Conservation (phyloP, 371 early-diverging fungal genomes). For the Conidiobolus incongruus region DNA sequence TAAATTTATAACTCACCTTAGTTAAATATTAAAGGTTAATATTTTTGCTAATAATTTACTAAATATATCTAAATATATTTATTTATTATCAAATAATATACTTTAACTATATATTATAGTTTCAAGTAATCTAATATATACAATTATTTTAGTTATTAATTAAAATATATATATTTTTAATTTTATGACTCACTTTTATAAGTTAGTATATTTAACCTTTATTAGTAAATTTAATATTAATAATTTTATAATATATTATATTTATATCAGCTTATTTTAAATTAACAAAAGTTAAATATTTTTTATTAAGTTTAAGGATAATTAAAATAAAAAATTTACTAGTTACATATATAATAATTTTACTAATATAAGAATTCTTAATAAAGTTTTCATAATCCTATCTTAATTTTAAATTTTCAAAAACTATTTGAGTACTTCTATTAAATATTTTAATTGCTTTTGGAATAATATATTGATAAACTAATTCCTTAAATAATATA, state of each 20-base stretch:
- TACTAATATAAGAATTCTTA: constrained; percentile 60
- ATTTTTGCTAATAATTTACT: no score
- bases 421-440: constrained; percentile 52
- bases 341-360: constrained; percentile 51
- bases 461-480: constrained; percentile 54
- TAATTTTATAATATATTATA: constrained; percentile 44
- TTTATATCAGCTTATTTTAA: constrained; percentile 27
- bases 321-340: constrained; percentile 50
- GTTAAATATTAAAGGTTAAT: no score
- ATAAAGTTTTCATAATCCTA: constrained; percentile 86
- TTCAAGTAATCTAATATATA: no score
- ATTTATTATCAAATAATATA: no score
- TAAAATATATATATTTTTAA: no score
- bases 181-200: no score
- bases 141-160: no score
- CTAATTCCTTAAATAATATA: constrained; percentile 19
- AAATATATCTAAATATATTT: no score
- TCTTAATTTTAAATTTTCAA: constrained; percentile 31
- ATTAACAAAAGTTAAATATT: constrained; percentile 54
- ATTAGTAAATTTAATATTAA: constrained; percentile 66
- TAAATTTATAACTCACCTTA: no score
- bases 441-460: constrained; percentile 35
- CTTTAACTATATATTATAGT: no score
- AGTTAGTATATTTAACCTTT: constrained; percentile 66
- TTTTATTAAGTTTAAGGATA: constrained; percentile 77